Base-by-base conservation (phyloP, 768 basidiomycete species). In the Omphalotus guepiniiformis region DNA sequence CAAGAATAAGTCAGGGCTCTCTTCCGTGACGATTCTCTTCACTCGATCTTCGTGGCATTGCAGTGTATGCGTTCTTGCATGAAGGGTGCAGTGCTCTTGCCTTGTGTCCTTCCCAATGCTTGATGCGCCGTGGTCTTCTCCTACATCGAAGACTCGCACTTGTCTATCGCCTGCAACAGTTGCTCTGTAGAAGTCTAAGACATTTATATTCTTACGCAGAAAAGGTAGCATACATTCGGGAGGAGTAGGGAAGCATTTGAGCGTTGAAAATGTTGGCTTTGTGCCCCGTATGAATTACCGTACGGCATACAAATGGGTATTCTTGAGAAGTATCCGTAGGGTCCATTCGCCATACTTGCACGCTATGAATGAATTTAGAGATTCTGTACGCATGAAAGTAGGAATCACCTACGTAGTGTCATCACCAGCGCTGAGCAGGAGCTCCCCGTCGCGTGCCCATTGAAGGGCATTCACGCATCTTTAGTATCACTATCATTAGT, bases 191-290 rank as follows among this genome's bases (percentile, higher is more conserved):
- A 13, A 39, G 12, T 27, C 27, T 25, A 25, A 15, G 28, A 28
- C 1, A 23, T n/a, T n/a, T n/a, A n/a, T n/a, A n/a, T n/a, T n/a
- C n/a, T n/a, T n/a, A n/a, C n/a, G n/a, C 12, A 29, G 9, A 34
- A 46, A 41, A 23, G 15, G 53, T 35, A 21, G 59, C 79, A 70
- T 63, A 90, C 80, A 94, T 85, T 43, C 81, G 78, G n/a, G 82
- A 77, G 9, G 88, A 88, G 53, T 78, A 69, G 0, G 90, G 89
- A 1, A 95, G 70, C 74, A 89, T 83, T 38, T 88, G 80, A 0
- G 78, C 81, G 54, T 83, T 88, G 70, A 95, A 95, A 38, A 95
- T 89, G 57, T 95, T 95, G 11, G 75, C 80, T 38, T 67, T 75
- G 62, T 95, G 92, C 3, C 88, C 89, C 0, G 92, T 93, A 12